Conservation (phyloP, 31 red algal species). For the Bonnemaisonia californica region DNA sequence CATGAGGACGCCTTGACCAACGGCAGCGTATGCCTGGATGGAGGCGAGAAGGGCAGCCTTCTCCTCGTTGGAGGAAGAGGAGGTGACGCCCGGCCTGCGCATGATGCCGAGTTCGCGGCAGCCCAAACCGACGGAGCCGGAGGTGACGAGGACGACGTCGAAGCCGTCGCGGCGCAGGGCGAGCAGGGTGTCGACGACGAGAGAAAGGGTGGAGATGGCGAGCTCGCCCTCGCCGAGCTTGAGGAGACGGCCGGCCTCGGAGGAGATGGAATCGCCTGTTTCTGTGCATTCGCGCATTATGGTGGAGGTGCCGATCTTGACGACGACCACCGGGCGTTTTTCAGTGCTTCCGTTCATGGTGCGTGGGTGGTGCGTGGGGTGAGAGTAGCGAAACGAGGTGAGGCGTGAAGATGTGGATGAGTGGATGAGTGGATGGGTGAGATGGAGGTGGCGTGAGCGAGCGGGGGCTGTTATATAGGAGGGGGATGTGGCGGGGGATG, state of each 20-base stretch:
- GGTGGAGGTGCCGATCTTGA: conserved; percentile 95
- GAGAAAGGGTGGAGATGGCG: conserved; percentile 82
- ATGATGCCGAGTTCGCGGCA: conserved; percentile 73
- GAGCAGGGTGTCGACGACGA: conserved; percentile 83
- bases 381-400: background rate
- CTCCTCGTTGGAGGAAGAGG: conserved; percentile 26
- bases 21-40: conserved; percentile 90
- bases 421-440: background rate
- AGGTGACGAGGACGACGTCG: conserved; percentile 92
- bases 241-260: conserved; percentile 35
- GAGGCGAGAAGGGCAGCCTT: conserved; percentile 54
- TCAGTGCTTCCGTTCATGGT: background rate
- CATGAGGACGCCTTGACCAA: conserved; percentile 91
- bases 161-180: conserved; percentile 61
- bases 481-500: too few species aligned
- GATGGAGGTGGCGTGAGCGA: too few species aligned
- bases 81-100: conserved; percentile 30
- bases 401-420: background rate
- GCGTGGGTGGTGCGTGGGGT: background rate
- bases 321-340: conserved; percentile 56
- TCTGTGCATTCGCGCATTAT: conserved; percentile 76
- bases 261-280: conserved; percentile 29
- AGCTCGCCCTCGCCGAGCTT: conserved; percentile 65
- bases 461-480: too few species aligned
- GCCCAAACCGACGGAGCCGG: conserved; percentile 92